Base-by-base conservation (phyloP, 306 rosid genomes). In the cucumber (Cucumis sativus) region DNA sequence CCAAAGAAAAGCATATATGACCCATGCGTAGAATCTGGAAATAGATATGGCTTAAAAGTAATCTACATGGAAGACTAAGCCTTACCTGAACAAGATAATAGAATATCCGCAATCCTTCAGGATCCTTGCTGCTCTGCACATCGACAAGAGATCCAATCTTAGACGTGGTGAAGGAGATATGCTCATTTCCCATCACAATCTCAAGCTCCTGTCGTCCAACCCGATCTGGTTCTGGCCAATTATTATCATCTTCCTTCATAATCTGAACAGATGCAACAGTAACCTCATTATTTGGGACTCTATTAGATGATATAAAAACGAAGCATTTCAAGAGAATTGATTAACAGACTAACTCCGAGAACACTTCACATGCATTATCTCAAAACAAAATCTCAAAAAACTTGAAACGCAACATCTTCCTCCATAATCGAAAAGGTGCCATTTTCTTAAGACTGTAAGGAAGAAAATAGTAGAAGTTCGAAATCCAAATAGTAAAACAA, bases 61-160 rank as follows among this genome's bases (percentile, higher is more conserved):
- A 77, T 20, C 71, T n/a, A 73, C 57, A 23, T 71, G 49, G 33
- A 75, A 60, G 62, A 69, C 56, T 57, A 11, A 23, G 67, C 83
- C 79, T 30, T 6, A 94, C 98, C 98, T 95, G 97, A 84, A 95
- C 98, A 67, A 95, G 96, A 77, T 95, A 95, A 85, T 95, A 92
- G 83, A 95, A 95, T 83, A 95, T 92, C 39, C 99, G 99, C 78
- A 95, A 97, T n/a, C 99, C 99, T 85, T 95, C 97, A 4, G 97
- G 97, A 81, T 95, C 99, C n/a, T 91, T 92, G 80, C 99, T 95
- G 65, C 93, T 88, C 86, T 95, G 97, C 85, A 95, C 99, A 82
- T 92, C 99, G 5, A 95, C 97, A 6, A 95, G 97, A 9, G 99
- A 95, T 6, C 99, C 99, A 65, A 95, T 95, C 86, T 95, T 95